A percentile compares a stretch with the other conserved stretches of the same genome.
Conservation (phyloP, 164 flowering plant genomes). For the Chloranthus sessilifolius region DNA sequence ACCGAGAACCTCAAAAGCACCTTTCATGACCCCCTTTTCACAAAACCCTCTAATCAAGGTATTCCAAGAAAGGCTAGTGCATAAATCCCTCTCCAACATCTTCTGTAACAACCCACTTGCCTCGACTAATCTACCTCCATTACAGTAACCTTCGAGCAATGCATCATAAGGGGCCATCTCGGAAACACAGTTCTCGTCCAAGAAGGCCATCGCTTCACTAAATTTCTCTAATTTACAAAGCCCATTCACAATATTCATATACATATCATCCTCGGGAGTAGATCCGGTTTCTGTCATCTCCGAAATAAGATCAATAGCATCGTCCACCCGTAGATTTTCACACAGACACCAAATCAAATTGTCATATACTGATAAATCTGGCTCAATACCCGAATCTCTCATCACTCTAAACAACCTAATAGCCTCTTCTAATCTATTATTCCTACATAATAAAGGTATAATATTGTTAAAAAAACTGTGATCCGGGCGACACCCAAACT, state of each 20-base stretch:
- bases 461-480: constrained; percentile 27
- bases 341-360: constrained; percentile 41
- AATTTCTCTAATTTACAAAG: constrained; percentile 38
- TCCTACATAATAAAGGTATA: constrained; percentile 45
- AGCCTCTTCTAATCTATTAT: constrained; percentile 30
- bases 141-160: constrained; percentile 52
- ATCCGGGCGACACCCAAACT: constrained; percentile 26
- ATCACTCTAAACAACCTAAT: constrained; percentile 38
- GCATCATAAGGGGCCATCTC: constrained; percentile 35
- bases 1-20: constrained; percentile 42
- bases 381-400: constrained; percentile 37
- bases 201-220: constrained; percentile 29
- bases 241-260: constrained; percentile 32
- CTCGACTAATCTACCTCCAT: constrained; percentile 23
- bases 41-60: constrained; percentile 48
- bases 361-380: constrained; percentile 26
- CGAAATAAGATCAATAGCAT: constrained; percentile 31
- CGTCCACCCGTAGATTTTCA: constrained; percentile 33
- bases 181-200: constrained; percentile 36
- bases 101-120: constrained; percentile 35
- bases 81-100: constrained; percentile 37
- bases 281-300: constrained; percentile 35
- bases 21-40: constrained; percentile 22
- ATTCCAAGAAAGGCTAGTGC: constrained; percentile 51
- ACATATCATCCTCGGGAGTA: constrained; percentile 20